Percentiles rank a stretch among this genome's conserved stretches.
These are phyloP conservation scores for Leptographium flavum DNA, from an alignment of 2,329 filamentous ascomycete genomes.

Conservation along the genomic window DNA sequence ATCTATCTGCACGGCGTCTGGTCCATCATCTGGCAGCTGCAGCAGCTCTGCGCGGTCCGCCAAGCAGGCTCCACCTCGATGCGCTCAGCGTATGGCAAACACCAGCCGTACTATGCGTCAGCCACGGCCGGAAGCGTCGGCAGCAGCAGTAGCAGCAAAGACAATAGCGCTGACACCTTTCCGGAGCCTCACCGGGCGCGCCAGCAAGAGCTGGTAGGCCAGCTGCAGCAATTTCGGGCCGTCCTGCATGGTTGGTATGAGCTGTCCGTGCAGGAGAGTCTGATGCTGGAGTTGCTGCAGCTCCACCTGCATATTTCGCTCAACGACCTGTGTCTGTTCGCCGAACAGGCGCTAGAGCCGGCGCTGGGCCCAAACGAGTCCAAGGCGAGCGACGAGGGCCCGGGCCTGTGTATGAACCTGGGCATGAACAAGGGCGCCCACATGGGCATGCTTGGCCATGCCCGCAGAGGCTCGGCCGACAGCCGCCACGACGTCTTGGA, in stretches of 20 bases:
- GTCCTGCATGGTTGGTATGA: conserved; percentile 28
- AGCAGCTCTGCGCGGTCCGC: conserved; percentile 38
- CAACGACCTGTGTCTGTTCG: conserved; percentile 50
- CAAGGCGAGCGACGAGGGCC: neutral
- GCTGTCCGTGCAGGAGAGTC: conserved; percentile 27
- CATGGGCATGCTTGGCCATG: neutral
- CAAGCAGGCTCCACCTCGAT: conserved; percentile 20
- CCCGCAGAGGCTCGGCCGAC: neutral
- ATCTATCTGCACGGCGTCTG: conserved; percentile 53
- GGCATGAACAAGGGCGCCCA: no score
- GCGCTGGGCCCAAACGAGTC: conserved; percentile 22
- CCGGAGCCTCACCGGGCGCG: conserved; percentile 35
- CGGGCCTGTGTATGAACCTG: no score
- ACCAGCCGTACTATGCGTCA: neutral
- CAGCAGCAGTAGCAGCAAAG: neutral
- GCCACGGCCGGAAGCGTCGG: neutral
- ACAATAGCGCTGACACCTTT: conserved; percentile 3
- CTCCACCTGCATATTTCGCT: conserved; percentile 51
- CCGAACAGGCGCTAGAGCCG: conserved; percentile 36
- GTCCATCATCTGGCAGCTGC: conserved; percentile 51
- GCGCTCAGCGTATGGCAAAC: neutral
- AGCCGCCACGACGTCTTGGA: neutral
- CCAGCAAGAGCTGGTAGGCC: conserved; percentile 46
- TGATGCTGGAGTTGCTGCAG: conserved; percentile 37
- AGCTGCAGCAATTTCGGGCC: conserved; percentile 33